Conservation (phyloP, 2,329 filamentous ascomycete species). For the Waltergamsia citrina region DNA sequence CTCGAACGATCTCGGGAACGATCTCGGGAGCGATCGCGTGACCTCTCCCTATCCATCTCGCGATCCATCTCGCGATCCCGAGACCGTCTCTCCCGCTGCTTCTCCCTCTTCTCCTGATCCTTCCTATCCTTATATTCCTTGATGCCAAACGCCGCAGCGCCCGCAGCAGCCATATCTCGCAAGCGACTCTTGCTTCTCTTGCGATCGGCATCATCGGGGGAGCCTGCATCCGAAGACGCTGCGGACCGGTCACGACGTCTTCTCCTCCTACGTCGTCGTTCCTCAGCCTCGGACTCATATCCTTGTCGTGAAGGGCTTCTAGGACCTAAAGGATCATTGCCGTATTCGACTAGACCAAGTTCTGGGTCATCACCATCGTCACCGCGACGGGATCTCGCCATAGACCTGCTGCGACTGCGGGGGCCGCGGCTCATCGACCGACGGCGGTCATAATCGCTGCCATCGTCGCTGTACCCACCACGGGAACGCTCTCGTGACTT, state of each 20-base stretch:
- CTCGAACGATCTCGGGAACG: background rate
- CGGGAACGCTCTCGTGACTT: slow-evolving; percentile 11
- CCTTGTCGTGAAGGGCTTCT: slow-evolving; percentile 21
- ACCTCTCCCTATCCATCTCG: background rate
- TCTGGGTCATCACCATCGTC: slow-evolving; percentile 52
- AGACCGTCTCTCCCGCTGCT: slow-evolving; percentile 4
- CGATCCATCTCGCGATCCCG: slow-evolving; percentile 3
- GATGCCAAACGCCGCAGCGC: slow-evolving; percentile 52
- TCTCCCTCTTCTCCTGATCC: slow-evolving; percentile 15
- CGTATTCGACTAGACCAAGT: slow-evolving; percentile 62
- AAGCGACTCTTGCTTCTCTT: slow-evolving; percentile 46
- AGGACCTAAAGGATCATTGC: slow-evolving; percentile 45
- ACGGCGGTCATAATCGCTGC: slow-evolving; percentile 23
- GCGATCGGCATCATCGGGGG: slow-evolving; percentile 17
- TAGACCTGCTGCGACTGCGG: slow-evolving; percentile 30
- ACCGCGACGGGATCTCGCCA: slow-evolving; percentile 35
- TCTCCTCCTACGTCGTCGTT: slow-evolving; percentile 26
- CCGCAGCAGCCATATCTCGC: slow-evolving; percentile 45
- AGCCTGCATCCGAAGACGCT: slow-evolving; percentile 19
- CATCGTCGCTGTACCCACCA: slow-evolving; percentile 19
- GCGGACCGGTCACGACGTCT: slow-evolving; percentile 26
- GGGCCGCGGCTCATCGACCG: slow-evolving; percentile 10
- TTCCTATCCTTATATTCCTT: slow-evolving; percentile 47
- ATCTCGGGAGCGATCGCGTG: slow-evolving; percentile 10
- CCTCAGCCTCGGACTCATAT: slow-evolving; percentile 40